Evolutionary conservation across 768 basidiomycete species (phyloP).

Genomic region (Russula earlei): DNA sequence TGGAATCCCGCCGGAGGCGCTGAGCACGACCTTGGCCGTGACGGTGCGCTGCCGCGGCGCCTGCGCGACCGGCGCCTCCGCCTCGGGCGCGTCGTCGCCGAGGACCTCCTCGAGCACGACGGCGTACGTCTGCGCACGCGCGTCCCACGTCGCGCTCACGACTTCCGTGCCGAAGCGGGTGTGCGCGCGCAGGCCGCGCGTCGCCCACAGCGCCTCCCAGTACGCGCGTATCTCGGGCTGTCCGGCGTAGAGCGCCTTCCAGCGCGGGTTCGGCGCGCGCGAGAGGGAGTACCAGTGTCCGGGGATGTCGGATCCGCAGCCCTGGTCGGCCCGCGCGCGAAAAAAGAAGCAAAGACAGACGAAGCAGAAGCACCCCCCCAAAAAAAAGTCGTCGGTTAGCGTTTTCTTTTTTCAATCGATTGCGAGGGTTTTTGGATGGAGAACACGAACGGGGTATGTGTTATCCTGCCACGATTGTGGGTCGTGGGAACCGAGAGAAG

Average conservation of each 20-base stretch:
- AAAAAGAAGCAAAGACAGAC: too few species aligned
- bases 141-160: constrained; percentile 26
- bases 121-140: constrained; percentile 20
- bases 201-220: constrained; percentile 20
- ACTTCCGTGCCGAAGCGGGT: constrained; percentile 25
- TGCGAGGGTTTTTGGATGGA: too few species aligned
- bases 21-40: constrained; percentile 24
- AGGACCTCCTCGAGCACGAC: constrained; percentile 23
- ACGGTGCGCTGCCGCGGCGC: background rate
- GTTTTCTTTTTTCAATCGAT: too few species aligned
- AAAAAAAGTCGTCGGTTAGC: too few species aligned
- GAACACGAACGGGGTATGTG: constrained; percentile 23
- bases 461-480: constrained; percentile 21
- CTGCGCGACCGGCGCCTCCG: too few species aligned
- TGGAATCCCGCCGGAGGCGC: constrained; percentile 25
- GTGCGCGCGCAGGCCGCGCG: constrained; percentile 19
- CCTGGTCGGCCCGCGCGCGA: too few species aligned
- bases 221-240: constrained; percentile 27
- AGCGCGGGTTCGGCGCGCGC: constrained; percentile 23
- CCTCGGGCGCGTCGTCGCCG: too few species aligned
- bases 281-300: constrained; percentile 26
- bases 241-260: constrained; percentile 20
- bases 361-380: too few species aligned
- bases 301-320: constrained; percentile 24
- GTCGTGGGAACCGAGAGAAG: too few species aligned